A percentile compares a stretch with the other conserved stretches of the same genome.
These are phyloP conservation scores for Mycosphaerella arachidis DNA, from an alignment of 2,329 filamentous ascomycete genomes.

Conservation along the genomic window DNA sequence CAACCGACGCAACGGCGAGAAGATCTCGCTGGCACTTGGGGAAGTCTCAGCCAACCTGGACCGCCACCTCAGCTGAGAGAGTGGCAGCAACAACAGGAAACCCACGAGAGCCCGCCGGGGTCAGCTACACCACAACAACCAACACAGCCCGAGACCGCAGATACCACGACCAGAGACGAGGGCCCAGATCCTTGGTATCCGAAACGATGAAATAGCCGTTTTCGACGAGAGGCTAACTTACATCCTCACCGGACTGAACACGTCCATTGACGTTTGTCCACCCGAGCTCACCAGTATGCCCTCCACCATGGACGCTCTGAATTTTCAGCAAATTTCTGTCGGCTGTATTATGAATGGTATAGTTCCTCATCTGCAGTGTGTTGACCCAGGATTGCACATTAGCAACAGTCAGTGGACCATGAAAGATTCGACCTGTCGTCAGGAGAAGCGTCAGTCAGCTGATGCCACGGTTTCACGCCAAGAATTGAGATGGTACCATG, in stretches of 20 bases:
- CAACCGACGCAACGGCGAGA: not conserved
- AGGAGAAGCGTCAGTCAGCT: not conserved
- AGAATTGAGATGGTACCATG: not conserved
- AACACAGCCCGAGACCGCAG: not conserved
- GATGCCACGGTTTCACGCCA: not conserved
- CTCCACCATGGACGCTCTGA: conserved; percentile 5
- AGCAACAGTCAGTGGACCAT: conserved; percentile 13
- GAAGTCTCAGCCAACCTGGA: conserved; percentile 3
- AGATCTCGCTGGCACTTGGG: conserved; percentile 5
- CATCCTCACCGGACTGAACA: not conserved
- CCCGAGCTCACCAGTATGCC: conserved; percentile 9
- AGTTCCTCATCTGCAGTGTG: conserved; percentile 9
- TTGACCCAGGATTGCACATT: conserved; percentile 8
- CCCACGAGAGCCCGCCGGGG: not conserved
- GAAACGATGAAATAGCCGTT: conserved; percentile 7
- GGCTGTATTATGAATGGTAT: conserved; percentile 8
- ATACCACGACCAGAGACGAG: conserved; percentile 3
- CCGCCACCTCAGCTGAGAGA: not conserved
- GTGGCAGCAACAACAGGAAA: conserved; percentile 3
- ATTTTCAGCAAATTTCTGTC: conserved; percentile 9
- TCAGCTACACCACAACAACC: not conserved
- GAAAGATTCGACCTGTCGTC: conserved; percentile 9
- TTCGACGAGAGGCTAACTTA: not conserved
- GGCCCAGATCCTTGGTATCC: conserved; percentile 30
- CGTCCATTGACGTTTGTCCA: conserved; percentile 5